These are phyloP conservation scores for Bifiguratus adelaidae DNA, from an alignment of 192 early-diverging fungal species.

Conservation along the genomic window DNA sequence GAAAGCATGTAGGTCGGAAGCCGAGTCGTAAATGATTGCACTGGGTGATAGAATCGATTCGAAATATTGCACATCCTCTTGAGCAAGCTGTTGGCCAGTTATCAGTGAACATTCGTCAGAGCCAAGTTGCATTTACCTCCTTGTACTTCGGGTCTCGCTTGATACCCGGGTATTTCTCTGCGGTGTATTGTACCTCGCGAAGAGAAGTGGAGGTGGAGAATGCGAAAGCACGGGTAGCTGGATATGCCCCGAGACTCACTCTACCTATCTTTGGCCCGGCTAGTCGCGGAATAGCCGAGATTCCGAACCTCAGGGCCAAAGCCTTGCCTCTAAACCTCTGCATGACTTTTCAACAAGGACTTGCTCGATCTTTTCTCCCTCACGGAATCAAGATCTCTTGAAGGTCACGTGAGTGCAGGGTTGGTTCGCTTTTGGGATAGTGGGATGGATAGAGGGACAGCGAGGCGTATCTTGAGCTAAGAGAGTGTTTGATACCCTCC, in stretches of 20 bases:
- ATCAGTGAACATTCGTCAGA: not conserved
- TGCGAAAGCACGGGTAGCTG: not conserved
- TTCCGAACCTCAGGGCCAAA: too few species aligned
- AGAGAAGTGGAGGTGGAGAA: not conserved
- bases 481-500: too few species aligned
- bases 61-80: slow-evolving; percentile 51
- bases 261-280: not conserved
- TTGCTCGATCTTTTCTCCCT: too few species aligned
- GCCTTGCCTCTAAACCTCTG: too few species aligned
- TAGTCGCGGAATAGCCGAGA: slow-evolving; percentile 5
- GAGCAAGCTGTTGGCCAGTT: slow-evolving; percentile 23
- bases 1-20: slow-evolving; percentile 53
- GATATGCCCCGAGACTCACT: not conserved
- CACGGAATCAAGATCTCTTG: too few species aligned
- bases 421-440: too few species aligned
- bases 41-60: slow-evolving; percentile 31
- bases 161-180: slow-evolving; percentile 37
- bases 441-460: too few species aligned
- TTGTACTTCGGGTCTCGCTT: slow-evolving; percentile 26
- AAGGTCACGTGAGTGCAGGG: too few species aligned
- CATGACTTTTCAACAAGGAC: too few species aligned
- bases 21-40: slow-evolving; percentile 29
- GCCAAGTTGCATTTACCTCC: slow-evolving; percentile 10
- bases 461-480: too few species aligned
- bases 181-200: slow-evolving; percentile 14